A percentile compares a stretch with the other conserved stretches of the same genome.
These are phyloP conservation scores for Lachnellula cervina DNA, from an alignment of 2,329 filamentous ascomycete species.

Conservation along the genomic window DNA sequence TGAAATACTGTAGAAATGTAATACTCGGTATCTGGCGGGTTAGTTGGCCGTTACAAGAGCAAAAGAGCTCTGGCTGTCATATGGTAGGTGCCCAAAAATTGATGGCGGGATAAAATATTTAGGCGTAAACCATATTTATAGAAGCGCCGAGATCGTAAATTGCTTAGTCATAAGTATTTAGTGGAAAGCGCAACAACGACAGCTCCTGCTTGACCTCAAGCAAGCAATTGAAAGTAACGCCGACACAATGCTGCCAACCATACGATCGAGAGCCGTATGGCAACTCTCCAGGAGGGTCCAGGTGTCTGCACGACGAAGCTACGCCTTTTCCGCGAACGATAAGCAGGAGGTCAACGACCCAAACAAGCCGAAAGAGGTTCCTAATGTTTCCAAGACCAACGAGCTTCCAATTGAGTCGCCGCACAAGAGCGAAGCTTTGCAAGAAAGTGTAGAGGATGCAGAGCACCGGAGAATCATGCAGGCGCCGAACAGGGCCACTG, in stretches of 20 bases:
- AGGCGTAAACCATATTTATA: not conserved
- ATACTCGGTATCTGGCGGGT: not conserved
- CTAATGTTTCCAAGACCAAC: conserved; percentile 58
- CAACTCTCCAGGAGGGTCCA: conserved; percentile 34
- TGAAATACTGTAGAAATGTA: not conserved
- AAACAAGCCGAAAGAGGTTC: conserved; percentile 40
- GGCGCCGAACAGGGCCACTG: conserved; percentile 75
- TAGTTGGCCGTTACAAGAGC: not conserved
- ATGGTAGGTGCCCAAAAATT: not conserved
- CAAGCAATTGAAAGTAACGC: conserved; percentile 21
- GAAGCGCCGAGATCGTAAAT: not conserved
- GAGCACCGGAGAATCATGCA: conserved; percentile 44
- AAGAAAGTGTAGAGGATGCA: conserved; percentile 47
- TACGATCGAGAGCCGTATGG: conserved; percentile 36
- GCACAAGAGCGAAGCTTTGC: conserved; percentile 46
- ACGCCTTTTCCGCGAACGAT: conserved; percentile 48
- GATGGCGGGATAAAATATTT: conserved; percentile 3
- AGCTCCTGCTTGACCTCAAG: not conserved
- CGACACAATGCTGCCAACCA: conserved; percentile 40
- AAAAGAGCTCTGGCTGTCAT: not conserved
- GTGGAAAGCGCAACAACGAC: conserved; percentile 5
- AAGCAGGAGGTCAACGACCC: conserved; percentile 34
- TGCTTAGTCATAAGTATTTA: not conserved
- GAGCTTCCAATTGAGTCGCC: conserved; percentile 47
- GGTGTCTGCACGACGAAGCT: conserved; percentile 21